A percentile compares a stretch with the other conserved stretches of the same genome.
phyloP scores from a whole-genome alignment of 148 eudicot species.

The Amaranthus cruentus region DNA sequence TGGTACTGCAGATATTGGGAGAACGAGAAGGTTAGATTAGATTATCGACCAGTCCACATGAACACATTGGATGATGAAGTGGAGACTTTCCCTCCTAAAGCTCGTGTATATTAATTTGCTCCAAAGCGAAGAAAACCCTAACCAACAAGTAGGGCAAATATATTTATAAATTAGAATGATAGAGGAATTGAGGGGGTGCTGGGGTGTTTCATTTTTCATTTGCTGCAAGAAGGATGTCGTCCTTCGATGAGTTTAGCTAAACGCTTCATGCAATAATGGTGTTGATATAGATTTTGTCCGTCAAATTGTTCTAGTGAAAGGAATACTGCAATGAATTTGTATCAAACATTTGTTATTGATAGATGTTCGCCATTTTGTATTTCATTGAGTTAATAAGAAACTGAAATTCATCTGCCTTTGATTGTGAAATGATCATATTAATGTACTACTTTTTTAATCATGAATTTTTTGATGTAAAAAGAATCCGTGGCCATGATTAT shows the following conservation, averaged over 20 bases:
- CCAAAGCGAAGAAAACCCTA: neutral
- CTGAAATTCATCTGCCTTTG: neutral
- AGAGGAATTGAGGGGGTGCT: neutral
- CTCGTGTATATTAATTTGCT: conserved; percentile 64
- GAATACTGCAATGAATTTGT: conserved; percentile 6
- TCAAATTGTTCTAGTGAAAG: neutral
- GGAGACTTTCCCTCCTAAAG: conserved; percentile 87
- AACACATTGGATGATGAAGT: conserved; percentile 81
- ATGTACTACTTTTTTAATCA: too few relatives aligned
- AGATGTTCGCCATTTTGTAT: conserved; percentile 17
- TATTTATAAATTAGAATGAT: neutral
- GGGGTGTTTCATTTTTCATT: conserved; percentile 8
- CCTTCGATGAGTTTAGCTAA: conserved; percentile 7
- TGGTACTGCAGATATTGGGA: conserved; percentile 66
- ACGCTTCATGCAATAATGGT: conserved; percentile 22
- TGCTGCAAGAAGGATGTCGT: conserved; percentile 13
- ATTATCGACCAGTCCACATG: conserved; percentile 87
- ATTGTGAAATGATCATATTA: neutral
- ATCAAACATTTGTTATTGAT: conserved; percentile 11
- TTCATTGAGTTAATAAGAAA: conserved; percentile 20
- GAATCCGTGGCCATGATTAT: too few relatives aligned
- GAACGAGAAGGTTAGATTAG: conserved; percentile 76
- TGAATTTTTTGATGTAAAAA: too few relatives aligned
- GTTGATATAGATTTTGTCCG: conserved; percentile 13
- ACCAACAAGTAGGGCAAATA: neutral